Evolutionary conservation across 2,329 filamentous ascomycete species (phyloP).

Genomic region (Sporothrix euskadiensis): DNA sequence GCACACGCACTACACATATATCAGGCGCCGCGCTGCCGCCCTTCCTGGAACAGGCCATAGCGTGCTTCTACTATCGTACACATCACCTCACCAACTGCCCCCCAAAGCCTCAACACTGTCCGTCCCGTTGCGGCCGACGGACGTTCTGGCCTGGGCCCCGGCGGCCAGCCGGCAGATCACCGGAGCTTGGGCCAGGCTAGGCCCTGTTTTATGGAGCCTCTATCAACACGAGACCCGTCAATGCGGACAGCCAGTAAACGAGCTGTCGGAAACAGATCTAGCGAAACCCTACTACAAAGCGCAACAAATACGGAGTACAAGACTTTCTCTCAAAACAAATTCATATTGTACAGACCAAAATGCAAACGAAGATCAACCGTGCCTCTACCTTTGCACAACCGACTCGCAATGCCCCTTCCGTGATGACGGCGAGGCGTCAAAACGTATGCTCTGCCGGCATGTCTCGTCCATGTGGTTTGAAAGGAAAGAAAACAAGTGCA

Average conservation of each 20-base stretch:
- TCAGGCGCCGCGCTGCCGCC: slow-evolving; percentile 9
- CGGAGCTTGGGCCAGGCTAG: slow-evolving; percentile 11
- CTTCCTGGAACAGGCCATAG: slow-evolving; percentile 1
- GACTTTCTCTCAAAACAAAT: neutral
- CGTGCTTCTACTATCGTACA: neutral
- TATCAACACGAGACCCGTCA: neutral
- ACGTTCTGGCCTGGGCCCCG: slow-evolving; percentile 18
- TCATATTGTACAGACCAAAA: neutral
- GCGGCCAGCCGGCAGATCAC: slow-evolving; percentile 23
- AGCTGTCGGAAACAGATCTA: neutral
- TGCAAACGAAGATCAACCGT: neutral
- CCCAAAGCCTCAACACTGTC: neutral
- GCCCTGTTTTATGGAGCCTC: neutral
- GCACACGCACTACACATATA: neutral
- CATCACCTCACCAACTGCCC: slow-evolving; percentile 2
- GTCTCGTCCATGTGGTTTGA: neutral
- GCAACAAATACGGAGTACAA: neutral
- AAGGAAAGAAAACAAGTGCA: neutral
- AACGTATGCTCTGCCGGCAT: neutral
- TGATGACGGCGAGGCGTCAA: neutral
- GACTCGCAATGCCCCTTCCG: neutral
- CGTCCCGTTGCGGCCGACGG: slow-evolving; percentile 17
- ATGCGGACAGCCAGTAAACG: neutral
- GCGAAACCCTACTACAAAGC: neutral
- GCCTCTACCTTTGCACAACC: neutral